These are phyloP conservation scores for Daedaleopsis nitida DNA, from an alignment of 768 basidiomycete genomes.

Conservation along the genomic window DNA sequence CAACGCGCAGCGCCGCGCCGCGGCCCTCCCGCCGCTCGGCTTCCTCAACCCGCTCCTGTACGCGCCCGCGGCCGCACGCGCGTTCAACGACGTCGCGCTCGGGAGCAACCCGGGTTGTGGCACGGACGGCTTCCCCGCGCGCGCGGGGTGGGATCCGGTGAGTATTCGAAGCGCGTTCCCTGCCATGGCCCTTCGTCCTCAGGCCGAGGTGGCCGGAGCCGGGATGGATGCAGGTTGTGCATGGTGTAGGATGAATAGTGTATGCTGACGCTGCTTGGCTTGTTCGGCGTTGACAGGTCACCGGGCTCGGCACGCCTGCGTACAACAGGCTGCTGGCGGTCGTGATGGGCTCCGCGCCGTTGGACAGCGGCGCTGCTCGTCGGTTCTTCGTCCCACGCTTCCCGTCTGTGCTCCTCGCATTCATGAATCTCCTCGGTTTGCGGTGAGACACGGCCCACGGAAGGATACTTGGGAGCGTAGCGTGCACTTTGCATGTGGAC, in stretches of 20 bases:
- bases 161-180: constrained; percentile 1
- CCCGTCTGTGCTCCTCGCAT: too few species aligned
- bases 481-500: too few species aligned
- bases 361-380: too few species aligned
- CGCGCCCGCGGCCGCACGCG: constrained; percentile 16
- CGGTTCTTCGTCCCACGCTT: too few species aligned
- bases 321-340: constrained; percentile 25
- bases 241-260: too few species aligned
- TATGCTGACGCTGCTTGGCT: neutral
- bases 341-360: too few species aligned
- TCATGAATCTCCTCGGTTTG: too few species aligned
- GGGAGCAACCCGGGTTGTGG: constrained; percentile 67
- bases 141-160: constrained; percentile 34
- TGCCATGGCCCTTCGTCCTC: too few species aligned
- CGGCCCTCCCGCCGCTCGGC: constrained; percentile 34
- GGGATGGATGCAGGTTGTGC: too few species aligned
- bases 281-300: constrained; percentile 40
- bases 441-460: too few species aligned
- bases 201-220: too few species aligned
- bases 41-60: constrained; percentile 41
- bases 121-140: constrained; percentile 46
- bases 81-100: constrained; percentile 49
- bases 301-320: constrained; percentile 61
- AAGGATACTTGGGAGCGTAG: too few species aligned
- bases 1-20: constrained; percentile 36